Evolutionary conservation across 1,284 basidiomycete species (phyloP).

Genomic region (Ceratobasidium sp.): DNA sequence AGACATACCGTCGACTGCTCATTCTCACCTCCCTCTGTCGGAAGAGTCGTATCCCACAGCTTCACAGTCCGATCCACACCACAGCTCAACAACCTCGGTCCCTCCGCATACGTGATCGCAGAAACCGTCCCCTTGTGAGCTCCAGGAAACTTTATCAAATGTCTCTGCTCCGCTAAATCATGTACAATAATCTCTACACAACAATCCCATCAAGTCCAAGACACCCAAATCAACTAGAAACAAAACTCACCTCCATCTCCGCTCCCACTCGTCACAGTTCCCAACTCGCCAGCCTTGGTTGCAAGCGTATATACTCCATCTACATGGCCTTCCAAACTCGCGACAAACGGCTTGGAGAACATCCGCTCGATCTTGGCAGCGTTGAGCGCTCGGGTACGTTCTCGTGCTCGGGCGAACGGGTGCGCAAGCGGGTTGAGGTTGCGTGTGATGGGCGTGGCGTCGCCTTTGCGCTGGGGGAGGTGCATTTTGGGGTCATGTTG

Average conservation of each 20-base stretch:
- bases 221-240: conserved; percentile 43
- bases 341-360: conserved; percentile 97
- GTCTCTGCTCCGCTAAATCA: conserved; percentile 80
- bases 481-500: conserved; percentile 86
- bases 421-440: conserved; percentile 96
- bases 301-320: conserved; percentile 95
- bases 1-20: conserved; percentile 56
- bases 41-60: conserved; percentile 77
- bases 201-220: background rate
- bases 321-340: conserved; percentile 90
- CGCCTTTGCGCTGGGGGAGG: conserved; percentile 71
- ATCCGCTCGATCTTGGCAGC: conserved; percentile 97
- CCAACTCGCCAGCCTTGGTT: conserved; percentile 82
- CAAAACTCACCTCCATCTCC: conserved; percentile 89
- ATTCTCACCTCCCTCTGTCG: conserved; percentile 47
- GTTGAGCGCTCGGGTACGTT: conserved; percentile 94
- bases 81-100: conserved; percentile 85
- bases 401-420: conserved; percentile 92
- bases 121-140: conserved; percentile 96
- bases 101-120: conserved; percentile 80
- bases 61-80: conserved; percentile 94
- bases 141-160: conserved; percentile 77
- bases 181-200: conserved; percentile 86
- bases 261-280: conserved; percentile 91
- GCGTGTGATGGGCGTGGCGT: conserved; percentile 88